These are phyloP conservation scores for Paspalum vaginatum DNA, from an alignment of 176 grass and related monocot species.

Conservation along the genomic window DNA sequence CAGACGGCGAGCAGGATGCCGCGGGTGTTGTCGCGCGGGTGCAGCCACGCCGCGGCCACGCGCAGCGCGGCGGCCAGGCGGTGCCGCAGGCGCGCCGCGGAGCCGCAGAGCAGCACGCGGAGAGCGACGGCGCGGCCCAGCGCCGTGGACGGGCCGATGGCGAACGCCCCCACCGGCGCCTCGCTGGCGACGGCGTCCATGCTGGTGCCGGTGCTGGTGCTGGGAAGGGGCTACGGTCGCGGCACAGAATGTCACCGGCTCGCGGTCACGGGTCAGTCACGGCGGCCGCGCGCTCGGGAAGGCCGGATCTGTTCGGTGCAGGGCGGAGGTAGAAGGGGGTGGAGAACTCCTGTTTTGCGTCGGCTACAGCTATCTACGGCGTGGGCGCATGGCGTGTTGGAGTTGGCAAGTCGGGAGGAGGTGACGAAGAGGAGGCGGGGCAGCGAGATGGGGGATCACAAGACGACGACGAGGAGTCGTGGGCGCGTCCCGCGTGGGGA, in stretches of 20 bases:
- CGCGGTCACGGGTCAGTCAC: background rate
- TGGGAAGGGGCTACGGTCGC: background rate
- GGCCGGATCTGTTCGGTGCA: background rate
- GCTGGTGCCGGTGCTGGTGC: background rate
- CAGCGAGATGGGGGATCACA: background rate
- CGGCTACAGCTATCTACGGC: conserved; percentile 8
- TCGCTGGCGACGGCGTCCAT: conserved; percentile 66
- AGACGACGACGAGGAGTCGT: conserved; percentile 23
- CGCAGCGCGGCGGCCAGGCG: conserved; percentile 37
- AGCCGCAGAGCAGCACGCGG: conserved; percentile 71
- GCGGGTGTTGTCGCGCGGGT: conserved; percentile 70
- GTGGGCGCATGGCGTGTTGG: conserved; percentile 43
- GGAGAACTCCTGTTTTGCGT: background rate
- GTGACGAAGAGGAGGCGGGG: background rate
- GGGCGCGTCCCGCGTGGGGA: conserved; percentile 32
- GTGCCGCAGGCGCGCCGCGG: conserved; percentile 49
- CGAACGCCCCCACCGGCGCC: conserved; percentile 62
- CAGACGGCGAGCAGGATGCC: conserved; percentile 81
- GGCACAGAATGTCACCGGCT: background rate
- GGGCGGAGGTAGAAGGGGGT: background rate
- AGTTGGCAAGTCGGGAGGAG: background rate
- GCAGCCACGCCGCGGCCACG: conserved; percentile 56
- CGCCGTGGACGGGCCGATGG: conserved; percentile 79
- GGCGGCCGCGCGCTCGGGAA: conserved; percentile 13
- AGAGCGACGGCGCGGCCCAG: conserved; percentile 75